Evolutionary conservation across 805 yeast species (phyloP), one percentile per base, ranked within the genome.

Genomic region (Millerozyma acaciae): DNA sequence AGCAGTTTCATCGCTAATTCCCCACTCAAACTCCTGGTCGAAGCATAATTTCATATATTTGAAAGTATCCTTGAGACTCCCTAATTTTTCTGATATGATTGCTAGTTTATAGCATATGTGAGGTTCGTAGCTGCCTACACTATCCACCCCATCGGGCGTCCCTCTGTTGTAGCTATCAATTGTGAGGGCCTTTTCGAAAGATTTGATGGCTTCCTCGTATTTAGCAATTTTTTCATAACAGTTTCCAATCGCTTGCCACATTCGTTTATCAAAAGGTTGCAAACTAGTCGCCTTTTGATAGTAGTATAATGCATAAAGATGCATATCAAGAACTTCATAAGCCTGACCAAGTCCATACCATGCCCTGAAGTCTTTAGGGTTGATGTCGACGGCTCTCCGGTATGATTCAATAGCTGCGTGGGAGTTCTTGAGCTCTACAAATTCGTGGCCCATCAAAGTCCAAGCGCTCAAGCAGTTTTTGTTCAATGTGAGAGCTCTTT

Each of bases 331-430:
- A 8, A 93, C 95, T 56, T 93, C 98, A 54, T 93, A 93, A 1
- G 97, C 97, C 59, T 93, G 97, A 1, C 98, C 99, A 33, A 93
- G 66, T 2, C 98, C 98, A 57, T 90, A 93, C 99, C 98, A 93
- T 0, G 97, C 97, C 32, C 96, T 68, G 55, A 84, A 94, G 54
- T 93, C 98, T 50, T 84, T 81, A 28, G 79, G 74, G 50, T 85
- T 86, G 2, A 89, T 80, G 53, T 88, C 96, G 1, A 89, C 90
- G 0, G 97, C 99, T 27, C 95, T 65, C 44, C 97, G 65, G 53
- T 93, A 93, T 38, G 94, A 80, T 63, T 90, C 97, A 34, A 93
- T 93, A 1, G 98, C 98, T 1, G 97, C 97, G 57, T 93, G 96
- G 1, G 96, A 83, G 60, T 93, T 93, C 51, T 90, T 89, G 47